Conservation (phyloP, 345 rosid genomes). For the Populus nigra region DNA sequence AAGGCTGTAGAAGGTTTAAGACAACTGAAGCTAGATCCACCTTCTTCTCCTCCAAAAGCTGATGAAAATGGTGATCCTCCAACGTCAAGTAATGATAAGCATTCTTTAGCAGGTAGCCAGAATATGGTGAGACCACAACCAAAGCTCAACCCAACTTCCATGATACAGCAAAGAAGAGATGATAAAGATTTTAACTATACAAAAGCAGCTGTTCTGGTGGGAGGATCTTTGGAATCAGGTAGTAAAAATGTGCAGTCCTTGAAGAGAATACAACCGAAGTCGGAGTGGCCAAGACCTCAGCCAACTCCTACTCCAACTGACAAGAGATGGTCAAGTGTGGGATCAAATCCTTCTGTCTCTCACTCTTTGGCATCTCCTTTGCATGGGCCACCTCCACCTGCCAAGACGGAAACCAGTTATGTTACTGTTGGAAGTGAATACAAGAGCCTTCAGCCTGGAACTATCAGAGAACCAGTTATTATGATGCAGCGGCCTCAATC, state of each 20-base stretch:
- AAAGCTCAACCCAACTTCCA: constrained; percentile 29
- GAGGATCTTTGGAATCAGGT: constrained; percentile 36
- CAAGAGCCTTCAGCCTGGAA: constrained; percentile 46
- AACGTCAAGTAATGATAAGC: constrained; percentile 35
- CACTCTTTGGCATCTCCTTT: constrained; percentile 53
- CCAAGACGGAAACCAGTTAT: constrained; percentile 52
- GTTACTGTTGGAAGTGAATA: constrained; percentile 47
- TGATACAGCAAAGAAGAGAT: constrained; percentile 53
- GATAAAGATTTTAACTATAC: constrained; percentile 63
- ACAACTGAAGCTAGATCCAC: constrained; percentile 47
- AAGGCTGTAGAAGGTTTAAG: constrained; percentile 55
- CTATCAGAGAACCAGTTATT: constrained; percentile 55
- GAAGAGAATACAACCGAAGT: constrained; percentile 52
- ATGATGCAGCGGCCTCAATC: constrained; percentile 77
- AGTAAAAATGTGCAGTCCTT: constrained; percentile 47
- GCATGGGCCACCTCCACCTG: constrained; percentile 48
- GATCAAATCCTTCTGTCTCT: constrained; percentile 45
- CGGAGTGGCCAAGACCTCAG: constrained; percentile 68
- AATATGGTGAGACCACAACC: constrained; percentile 39
- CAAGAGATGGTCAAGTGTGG: constrained; percentile 54
- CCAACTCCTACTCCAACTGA: constrained; percentile 44
- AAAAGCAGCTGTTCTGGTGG: constrained; percentile 35
- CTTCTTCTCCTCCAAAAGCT: constrained; percentile 45
- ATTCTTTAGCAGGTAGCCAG: constrained; percentile 32
- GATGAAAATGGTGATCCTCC: constrained; percentile 62